Conservation (phyloP, 805 yeast genomes). For the Candida maltosa region DNA sequence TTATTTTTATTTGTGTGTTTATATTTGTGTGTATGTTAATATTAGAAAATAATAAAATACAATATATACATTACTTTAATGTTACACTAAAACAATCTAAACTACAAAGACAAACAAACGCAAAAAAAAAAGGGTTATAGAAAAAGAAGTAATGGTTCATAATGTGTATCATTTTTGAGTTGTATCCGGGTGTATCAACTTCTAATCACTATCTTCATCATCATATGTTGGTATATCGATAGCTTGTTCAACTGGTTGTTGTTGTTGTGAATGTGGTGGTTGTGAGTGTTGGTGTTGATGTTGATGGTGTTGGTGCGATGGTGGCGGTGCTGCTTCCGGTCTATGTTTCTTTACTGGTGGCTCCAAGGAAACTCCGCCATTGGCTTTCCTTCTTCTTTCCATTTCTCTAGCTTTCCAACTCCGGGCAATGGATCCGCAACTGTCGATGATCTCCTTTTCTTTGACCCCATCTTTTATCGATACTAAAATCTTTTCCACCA, state of each 20-base stretch:
- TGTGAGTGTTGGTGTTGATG: constrained; percentile 2
- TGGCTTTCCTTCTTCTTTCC: constrained; percentile 26
- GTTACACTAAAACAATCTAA: too few relatives aligned
- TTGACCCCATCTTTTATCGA: constrained; percentile 85
- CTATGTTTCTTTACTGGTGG: constrained; percentile 8
- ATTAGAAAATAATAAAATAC: too few relatives aligned
- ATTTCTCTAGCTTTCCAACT: constrained; percentile 61
- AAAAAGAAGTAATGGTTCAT: neutral
- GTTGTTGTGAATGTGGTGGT: neutral
- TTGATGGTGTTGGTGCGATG: neutral
- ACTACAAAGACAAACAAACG: too few relatives aligned
- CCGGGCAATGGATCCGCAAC: constrained; percentile 53
- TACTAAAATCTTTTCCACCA: constrained; percentile 76
- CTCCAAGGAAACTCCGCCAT: constrained; percentile 1
- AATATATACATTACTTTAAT: neutral
- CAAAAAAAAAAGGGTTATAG: too few relatives aligned
- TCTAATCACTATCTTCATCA: constrained; percentile 32
- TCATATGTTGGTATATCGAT: constrained; percentile 37
- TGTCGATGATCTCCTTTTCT: constrained; percentile 65
- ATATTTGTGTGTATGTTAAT: too few relatives aligned
- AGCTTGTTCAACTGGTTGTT: constrained; percentile 4
- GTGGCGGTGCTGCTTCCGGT: constrained; percentile 6
- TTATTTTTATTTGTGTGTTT: too few relatives aligned
- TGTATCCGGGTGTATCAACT: too few relatives aligned
- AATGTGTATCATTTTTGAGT: too few relatives aligned